A percentile compares a stretch with the other conserved stretches of the same genome.
phyloP scores from a whole-genome alignment of 306 rosid genomes.

The Gleditsia sinensis region DNA sequence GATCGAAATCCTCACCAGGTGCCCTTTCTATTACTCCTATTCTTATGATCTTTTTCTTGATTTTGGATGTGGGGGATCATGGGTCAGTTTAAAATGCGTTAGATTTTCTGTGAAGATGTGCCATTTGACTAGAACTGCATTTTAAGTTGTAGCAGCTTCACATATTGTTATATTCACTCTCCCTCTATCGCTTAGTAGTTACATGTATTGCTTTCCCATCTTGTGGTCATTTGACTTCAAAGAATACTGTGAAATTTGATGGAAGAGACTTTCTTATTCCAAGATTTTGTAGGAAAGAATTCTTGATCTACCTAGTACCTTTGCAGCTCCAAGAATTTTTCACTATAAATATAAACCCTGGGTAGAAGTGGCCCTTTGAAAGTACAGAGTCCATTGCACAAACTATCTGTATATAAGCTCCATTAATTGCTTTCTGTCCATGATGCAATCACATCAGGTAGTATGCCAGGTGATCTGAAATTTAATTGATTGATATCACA shows the following conservation, averaged over 20 bases:
- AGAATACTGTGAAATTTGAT: not conserved
- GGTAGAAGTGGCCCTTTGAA: too few species aligned
- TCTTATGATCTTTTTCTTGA: not conserved
- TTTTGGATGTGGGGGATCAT: not conserved
- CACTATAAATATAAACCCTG: too few species aligned
- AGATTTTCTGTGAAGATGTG: not conserved
- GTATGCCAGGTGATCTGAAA: too few species aligned
- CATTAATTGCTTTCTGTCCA: too few species aligned
- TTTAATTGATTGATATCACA: too few species aligned
- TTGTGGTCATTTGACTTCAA: not conserved
- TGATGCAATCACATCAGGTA: too few species aligned
- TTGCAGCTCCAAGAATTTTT: too few species aligned
- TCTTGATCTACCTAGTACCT: not conserved
- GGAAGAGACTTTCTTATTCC: not conserved
- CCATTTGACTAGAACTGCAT: not conserved
- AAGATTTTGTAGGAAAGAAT: not conserved
- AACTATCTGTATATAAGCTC: too few species aligned
- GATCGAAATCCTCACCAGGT: slow-evolving; percentile 82
- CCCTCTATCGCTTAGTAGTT: not conserved
- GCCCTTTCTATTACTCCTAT: slow-evolving; percentile 6
- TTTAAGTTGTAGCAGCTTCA: not conserved
- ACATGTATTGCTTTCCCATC: not conserved
- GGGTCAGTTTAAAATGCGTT: not conserved
- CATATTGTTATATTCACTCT: not conserved
- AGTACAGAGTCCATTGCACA: too few species aligned